These are phyloP conservation scores for Trichomonas vaginalis DNA, from an alignment of 208 protist species.

Conservation along the genomic window DNA sequence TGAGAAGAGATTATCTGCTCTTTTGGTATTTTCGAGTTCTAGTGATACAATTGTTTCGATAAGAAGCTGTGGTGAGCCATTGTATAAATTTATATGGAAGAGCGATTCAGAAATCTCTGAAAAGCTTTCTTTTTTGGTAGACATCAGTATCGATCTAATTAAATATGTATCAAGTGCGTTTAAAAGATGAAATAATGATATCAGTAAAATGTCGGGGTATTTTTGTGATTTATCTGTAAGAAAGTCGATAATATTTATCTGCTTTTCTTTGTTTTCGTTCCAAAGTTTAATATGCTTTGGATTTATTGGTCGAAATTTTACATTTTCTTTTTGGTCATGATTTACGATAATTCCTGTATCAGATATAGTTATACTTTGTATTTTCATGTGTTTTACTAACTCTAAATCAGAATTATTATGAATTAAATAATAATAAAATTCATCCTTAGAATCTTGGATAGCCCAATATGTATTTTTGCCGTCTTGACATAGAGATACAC, in stretches of 20 bases:
- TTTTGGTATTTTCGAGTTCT: neutral
- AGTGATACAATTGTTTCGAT: neutral
- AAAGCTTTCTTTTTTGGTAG: neutral
- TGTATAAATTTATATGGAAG: neutral
- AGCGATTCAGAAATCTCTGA: neutral
- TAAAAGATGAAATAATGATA: neutral
- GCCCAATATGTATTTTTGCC: neutral
- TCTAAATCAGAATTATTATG: neutral
- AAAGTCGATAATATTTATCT: neutral
- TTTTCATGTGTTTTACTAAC: neutral
- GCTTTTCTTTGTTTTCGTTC: neutral
- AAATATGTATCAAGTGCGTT: neutral
- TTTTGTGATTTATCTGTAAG: neutral
- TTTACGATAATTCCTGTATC: neutral
- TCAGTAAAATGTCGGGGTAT: neutral
- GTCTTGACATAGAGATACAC: neutral
- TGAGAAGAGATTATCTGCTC: neutral
- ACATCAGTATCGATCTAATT: neutral
- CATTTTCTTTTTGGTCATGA: neutral
- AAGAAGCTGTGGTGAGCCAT: neutral
- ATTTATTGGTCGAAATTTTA: neutral
- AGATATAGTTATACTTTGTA: neutral
- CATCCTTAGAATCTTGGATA: neutral
- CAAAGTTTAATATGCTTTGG: neutral
- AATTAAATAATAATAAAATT: neutral